phyloP scores from a whole-genome alignment of 78 protist genomes.

The Planoprotostelium fungivorum region DNA sequence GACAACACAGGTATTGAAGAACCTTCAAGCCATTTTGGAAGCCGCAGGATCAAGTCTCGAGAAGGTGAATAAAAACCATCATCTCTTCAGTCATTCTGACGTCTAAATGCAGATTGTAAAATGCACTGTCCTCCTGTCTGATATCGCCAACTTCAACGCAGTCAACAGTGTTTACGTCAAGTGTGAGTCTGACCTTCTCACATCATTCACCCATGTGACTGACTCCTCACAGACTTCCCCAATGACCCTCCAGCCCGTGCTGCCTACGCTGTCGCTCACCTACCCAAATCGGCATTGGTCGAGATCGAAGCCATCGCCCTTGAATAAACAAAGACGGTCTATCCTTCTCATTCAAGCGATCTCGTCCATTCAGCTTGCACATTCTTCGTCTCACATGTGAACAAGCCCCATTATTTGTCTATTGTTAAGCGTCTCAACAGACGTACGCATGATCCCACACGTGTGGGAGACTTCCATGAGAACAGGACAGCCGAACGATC shows the following conservation, averaged over 20 bases:
- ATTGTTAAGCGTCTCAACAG: no score
- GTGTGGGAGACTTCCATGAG: no score
- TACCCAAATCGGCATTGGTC: constrained; percentile 24
- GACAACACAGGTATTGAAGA: constrained; percentile 25
- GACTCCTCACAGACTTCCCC: constrained; percentile 24
- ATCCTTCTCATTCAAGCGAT: no score
- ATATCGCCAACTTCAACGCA: constrained; percentile 69
- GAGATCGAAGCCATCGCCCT: neutral
- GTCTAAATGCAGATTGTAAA: constrained; percentile 51
- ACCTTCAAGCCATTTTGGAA: constrained; percentile 61
- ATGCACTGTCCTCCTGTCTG: constrained; percentile 58
- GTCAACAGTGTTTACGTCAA: constrained; percentile 70
- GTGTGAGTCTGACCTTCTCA: constrained; percentile 21
- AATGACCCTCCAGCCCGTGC: constrained; percentile 59
- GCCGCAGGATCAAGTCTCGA: constrained; percentile 66
- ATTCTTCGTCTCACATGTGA: no score
- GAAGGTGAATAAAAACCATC: constrained; percentile 15
- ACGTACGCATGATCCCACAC: no score
- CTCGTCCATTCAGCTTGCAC: no score
- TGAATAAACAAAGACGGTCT: no score
- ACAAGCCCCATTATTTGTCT: no score
- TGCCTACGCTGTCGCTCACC: constrained; percentile 53
- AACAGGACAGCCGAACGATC: no score
- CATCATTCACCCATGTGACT: neutral
- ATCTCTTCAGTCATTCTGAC: no score